phyloP scores from a whole-genome alignment of 805 yeast genomes.

The Ogataea degrootiae region DNA sequence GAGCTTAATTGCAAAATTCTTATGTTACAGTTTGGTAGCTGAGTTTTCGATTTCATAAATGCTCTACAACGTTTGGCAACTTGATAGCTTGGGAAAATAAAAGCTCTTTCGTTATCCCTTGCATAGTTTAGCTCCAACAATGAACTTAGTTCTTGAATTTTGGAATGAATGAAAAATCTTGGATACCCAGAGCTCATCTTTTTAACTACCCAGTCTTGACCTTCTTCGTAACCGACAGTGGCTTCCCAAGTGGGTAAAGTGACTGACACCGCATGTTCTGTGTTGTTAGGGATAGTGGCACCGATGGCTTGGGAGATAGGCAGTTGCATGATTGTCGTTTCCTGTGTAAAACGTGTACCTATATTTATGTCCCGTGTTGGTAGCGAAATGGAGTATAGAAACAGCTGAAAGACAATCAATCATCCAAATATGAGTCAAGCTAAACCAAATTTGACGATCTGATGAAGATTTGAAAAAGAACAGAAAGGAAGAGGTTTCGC shows the following conservation, averaged over 20 bases:
- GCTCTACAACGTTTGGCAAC: conserved; percentile 84
- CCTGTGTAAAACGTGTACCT: no score
- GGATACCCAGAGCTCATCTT: conserved; percentile 89
- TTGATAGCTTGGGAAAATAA: conserved; percentile 72
- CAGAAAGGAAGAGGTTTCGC: not conserved
- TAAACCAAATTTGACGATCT: not conserved
- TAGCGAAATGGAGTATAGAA: not conserved
- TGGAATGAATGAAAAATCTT: conserved; percentile 66
- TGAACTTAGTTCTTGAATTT: conserved; percentile 51
- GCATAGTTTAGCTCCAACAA: conserved; percentile 68
- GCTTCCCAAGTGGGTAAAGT: conserved; percentile 95
- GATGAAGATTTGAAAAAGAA: not conserved
- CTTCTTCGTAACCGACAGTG: conserved; percentile 88
- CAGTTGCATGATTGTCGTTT: conserved; percentile 3
- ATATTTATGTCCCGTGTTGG: not conserved
- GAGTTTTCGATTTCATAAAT: conserved; percentile 50
- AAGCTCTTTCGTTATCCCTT: conserved; percentile 66
- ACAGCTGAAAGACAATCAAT: not conserved
- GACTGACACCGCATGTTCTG: conserved; percentile 91
- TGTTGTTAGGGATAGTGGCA: conserved; percentile 81
- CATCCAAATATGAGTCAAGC: no score
- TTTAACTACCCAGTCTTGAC: conserved; percentile 71
- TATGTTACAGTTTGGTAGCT: conserved; percentile 34
- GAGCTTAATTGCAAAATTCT: conserved; percentile 73
- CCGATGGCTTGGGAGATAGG: conserved; percentile 52